Evolutionary conservation across 2,329 filamentous ascomycete genomes (phyloP), one percentile per base, ranked within the genome.

Genomic region (Cladophialophora psammophila): DNA sequence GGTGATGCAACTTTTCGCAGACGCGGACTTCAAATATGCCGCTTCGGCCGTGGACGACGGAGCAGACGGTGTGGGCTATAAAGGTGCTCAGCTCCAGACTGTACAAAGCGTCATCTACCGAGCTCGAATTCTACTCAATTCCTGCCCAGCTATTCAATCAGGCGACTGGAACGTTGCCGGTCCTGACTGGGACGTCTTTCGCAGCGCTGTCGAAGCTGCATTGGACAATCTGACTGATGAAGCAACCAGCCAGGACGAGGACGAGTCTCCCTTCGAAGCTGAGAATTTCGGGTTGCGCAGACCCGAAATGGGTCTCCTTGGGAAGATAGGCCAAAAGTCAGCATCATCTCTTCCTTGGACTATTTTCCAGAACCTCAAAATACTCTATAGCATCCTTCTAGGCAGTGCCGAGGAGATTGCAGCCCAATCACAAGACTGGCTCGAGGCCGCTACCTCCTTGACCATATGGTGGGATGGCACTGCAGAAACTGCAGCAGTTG

Each of bases 381-480:
- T 88, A 12, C 80, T 97, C 5, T 97, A 97, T 76, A 89, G 90
- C 38, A 90, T 96, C 67, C 81, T 96, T 1, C 85, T 95, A 4
- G 94, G 94, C 40, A 87, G 91, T 70, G 84, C 88, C 9, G 86
- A 90, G 40, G 89, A 93, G 20, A 92, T 97, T 60, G 82, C 96
- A 68, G 86, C 89, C 55, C 87, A 89, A 53, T 88, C 93, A 0
- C 89, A 94, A 74, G 94, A 97, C 78, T 98, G 94, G 94, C 88
- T 94, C 60, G 94, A 98, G 80, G 94, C 93, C 0, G 91, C 90
- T 0, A 81, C 97, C 67, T 91, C 90, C 1, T 81, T 98, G 58
- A 89, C 94, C 36, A 89, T 91, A 5, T 98, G 94, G 94, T 97
- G 94, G 93, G 90, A 96, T 75, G 92, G 95, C 68, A 86, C 87